phyloP scores from a whole-genome alignment of 169 alveolate genomes.

The Amoebophrya sp. region DNA sequence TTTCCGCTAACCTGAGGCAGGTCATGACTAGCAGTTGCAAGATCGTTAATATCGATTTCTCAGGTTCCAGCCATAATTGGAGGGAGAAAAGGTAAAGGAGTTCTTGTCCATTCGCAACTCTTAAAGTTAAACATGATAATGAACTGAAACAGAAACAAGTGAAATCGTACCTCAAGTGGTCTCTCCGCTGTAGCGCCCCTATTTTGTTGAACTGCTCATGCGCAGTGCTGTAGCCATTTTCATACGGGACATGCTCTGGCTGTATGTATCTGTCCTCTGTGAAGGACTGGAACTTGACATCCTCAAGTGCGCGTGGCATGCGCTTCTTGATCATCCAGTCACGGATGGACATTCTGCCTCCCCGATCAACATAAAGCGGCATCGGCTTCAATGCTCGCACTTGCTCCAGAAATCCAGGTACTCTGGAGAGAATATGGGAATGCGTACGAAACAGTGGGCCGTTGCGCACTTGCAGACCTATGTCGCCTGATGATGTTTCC shows the following conservation, averaged over 20 bases:
- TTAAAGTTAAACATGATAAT: not conserved
- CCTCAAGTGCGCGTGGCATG: not conserved
- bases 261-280: not conserved
- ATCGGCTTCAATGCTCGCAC: not conserved
- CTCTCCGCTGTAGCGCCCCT: not conserved
- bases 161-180: slow-evolving; percentile 5
- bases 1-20: not conserved
- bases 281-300: not conserved
- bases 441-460: not conserved
- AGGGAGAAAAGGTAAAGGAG: not conserved
- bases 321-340: not conserved
- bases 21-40: no score
- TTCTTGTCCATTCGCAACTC: not conserved
- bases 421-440: not conserved
- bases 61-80: not conserved
- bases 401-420: not conserved
- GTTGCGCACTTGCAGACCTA: not conserved
- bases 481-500: not conserved
- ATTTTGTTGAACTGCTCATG: not conserved
- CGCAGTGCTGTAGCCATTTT: not conserved
- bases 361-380: not conserved
- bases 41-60: not conserved
- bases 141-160: no score
- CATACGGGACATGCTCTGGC: not conserved
- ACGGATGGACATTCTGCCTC: not conserved